Base-by-base conservation (phyloP, 768 basidiomycete species). In the Mycena polygramma region DNA sequence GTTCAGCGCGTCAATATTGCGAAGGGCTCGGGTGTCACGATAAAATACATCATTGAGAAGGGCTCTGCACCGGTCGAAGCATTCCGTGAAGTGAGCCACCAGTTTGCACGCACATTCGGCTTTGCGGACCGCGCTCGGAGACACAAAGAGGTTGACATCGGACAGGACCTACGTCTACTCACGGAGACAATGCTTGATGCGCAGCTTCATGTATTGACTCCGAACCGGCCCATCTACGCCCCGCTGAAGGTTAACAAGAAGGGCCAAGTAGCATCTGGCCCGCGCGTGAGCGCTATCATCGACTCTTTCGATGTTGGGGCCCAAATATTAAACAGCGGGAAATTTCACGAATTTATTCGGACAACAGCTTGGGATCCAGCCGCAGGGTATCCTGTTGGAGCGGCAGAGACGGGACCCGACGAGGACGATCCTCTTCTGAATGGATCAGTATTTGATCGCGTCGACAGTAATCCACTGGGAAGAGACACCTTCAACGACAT, bases 321-420 rank as follows among this genome's bases (percentile, higher is more conserved):
- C 0, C 66, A 73, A 17, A 48, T 64, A 15, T 76, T 72, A 74
- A 54, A 73, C 10, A 54, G 70, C 11, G 63, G 63, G 20, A 79
- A 79, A 52, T 78, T 75, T 48, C 24, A 26, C 0, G 75, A 78
- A 15, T 79, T 77, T 60, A 60, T 76, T 15, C 43, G 64, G 17
- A 19, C 46, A 24, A 78, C 77, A 1, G 71, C 75, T 0, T 78
- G 59, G 45, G 76, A 79, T 62, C 74, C 76, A 15, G 75, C 67
- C 7, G 53, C 54, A 37, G 63, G 63, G 48, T 65, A 65, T 39
- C 63, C 63, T 7, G 41, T 65, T 7, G 54, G 15, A n/a, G 30
- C 41, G 4, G 24, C 41, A 2, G 53, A 48, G 30, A 46, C 13
- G 1, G 10, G 2, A 20, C 30, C 35, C 13, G 5, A 36, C 2